phyloP scores from a whole-genome alignment of 371 early-diverging fungal species.

The Circinella minor region DNA sequence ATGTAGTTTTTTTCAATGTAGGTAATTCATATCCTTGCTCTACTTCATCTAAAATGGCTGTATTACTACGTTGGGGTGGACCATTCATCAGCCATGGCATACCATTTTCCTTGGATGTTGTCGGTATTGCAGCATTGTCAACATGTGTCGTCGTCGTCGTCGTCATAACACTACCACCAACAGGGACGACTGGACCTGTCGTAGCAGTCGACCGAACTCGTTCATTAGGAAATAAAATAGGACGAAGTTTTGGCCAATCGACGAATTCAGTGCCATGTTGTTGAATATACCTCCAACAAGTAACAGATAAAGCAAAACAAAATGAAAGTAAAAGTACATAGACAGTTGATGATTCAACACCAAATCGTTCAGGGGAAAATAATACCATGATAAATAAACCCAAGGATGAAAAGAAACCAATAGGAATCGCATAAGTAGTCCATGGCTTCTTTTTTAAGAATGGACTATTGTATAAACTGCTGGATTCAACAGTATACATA shows the following conservation, averaged over 20 bases:
- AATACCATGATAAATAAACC: conserved; percentile 28
- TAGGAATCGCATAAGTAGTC: conserved; percentile 28
- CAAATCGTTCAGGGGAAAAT: conserved; percentile 29
- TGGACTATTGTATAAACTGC: conserved; percentile 31
- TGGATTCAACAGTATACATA: conserved; percentile 54
- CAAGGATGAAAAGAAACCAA: conserved; percentile 29
- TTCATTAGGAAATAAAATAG: conserved; percentile 9
- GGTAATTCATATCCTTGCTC: conserved; percentile 51
- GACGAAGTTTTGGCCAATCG: conserved; percentile 47
- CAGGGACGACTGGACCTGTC: too few species aligned
- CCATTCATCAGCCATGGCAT: background rate
- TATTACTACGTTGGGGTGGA: conserved; percentile 28
- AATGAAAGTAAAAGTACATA: conserved; percentile 37
- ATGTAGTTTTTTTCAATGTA: conserved; percentile 43
- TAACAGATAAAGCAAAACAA: conserved; percentile 33
- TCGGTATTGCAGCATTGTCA: too few species aligned
- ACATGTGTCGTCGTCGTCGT: too few species aligned
- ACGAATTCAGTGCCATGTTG: conserved; percentile 45
- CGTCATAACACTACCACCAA: too few species aligned
- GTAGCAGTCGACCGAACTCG: too few species aligned
- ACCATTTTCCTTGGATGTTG: background rate
- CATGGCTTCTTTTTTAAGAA: conserved; percentile 23
- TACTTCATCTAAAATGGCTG: conserved; percentile 34
- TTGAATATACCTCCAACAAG: conserved; percentile 40
- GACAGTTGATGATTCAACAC: conserved; percentile 28